Percentiles rank a stretch among this genome's conserved stretches.
Evolutionary conservation across 2,329 filamentous ascomycete species (phyloP).

Genomic region (Parastagonospora avenae): DNA sequence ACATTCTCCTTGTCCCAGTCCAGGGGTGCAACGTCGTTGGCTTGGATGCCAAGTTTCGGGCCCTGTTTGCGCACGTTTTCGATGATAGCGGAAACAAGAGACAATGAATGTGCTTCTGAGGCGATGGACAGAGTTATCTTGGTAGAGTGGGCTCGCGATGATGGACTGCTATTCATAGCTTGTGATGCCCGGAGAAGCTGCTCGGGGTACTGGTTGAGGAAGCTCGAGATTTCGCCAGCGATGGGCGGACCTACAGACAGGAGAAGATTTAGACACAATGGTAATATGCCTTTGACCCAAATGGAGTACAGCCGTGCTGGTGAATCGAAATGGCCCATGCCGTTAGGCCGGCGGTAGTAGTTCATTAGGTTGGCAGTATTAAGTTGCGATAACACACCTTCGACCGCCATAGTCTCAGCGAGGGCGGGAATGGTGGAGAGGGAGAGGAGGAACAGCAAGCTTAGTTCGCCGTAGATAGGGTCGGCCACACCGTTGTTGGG

Average conservation of each 20-base stretch:
- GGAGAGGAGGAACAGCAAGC: constrained; percentile 84
- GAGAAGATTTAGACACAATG: constrained; percentile 86
- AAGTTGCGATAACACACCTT: constrained; percentile 80
- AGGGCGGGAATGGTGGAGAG: constrained; percentile 80
- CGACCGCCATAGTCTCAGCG: constrained; percentile 87
- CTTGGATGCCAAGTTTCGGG: constrained; percentile 54
- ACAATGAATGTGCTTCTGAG: constrained; percentile 78
- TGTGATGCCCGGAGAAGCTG: constrained; percentile 75
- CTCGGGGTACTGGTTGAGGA: constrained; percentile 86
- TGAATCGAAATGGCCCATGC: constrained; percentile 79
- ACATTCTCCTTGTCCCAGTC: constrained; percentile 75
- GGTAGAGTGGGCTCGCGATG: constrained; percentile 33
- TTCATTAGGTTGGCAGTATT: constrained; percentile 78
- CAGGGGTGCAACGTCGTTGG: constrained; percentile 70
- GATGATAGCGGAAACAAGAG: constrained; percentile 76
- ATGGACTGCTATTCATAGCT: constrained; percentile 65
- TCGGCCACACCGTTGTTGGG: constrained; percentile 64
- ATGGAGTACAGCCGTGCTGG: constrained; percentile 80
- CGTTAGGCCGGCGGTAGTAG: constrained; percentile 70
- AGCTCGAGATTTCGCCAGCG: constrained; percentile 81
- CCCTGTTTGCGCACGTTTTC: constrained; percentile 63
- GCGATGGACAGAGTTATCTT: constrained; percentile 75
- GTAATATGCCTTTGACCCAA: constrained; percentile 87
- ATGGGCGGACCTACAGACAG: constrained; percentile 79
- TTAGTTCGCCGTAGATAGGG: constrained; percentile 92